phyloP scores from a whole-genome alignment of 192 early-diverging fungal genomes.

The Pecoramyces ruminantium region DNA sequence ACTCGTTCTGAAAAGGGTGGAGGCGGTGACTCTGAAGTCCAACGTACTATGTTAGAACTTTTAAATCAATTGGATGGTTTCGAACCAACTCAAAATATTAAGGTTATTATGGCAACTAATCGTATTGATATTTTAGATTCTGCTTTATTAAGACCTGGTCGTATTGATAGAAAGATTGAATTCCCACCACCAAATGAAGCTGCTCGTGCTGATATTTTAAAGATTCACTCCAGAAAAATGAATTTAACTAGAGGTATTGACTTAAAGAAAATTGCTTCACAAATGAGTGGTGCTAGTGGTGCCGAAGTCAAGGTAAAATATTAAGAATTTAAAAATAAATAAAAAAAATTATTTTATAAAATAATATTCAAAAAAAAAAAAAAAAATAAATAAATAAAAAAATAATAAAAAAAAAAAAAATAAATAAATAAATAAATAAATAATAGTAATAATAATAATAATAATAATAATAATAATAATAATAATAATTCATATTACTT shows the following conservation, averaged over 20 bases:
- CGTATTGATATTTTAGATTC: conserved; percentile 81
- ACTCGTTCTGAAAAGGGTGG: conserved; percentile 58
- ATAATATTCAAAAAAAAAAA: too few relatives aligned
- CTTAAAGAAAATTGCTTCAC: conserved; percentile 74
- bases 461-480: too few relatives aligned
- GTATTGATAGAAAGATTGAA: conserved; percentile 84
- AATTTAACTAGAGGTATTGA: conserved; percentile 81
- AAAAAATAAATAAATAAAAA: too few relatives aligned
- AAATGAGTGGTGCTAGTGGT: conserved; percentile 69
- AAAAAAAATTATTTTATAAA: too few relatives aligned
- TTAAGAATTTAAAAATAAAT: too few relatives aligned
- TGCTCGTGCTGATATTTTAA: conserved; percentile 70
- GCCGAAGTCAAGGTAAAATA: background rate
- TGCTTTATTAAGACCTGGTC: conserved; percentile 69
- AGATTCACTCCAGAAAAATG: conserved; percentile 84
- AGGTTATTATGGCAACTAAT: conserved; percentile 84
- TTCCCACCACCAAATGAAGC: conserved; percentile 75
- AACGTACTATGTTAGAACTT: conserved; percentile 79
- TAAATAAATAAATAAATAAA: too few relatives aligned
- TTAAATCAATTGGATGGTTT: conserved; percentile 82
- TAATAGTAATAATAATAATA: too few relatives aligned
- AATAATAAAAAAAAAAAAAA: too few relatives aligned
- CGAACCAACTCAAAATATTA: conserved; percentile 81
- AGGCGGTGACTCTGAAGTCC: conserved; percentile 75
- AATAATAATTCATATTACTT: too few relatives aligned